Percentiles rank a stretch among this genome's conserved stretches.
Conservation (phyloP, 495 filamentous ascomycete genomes). For the Terfezia claveryi region DNA sequence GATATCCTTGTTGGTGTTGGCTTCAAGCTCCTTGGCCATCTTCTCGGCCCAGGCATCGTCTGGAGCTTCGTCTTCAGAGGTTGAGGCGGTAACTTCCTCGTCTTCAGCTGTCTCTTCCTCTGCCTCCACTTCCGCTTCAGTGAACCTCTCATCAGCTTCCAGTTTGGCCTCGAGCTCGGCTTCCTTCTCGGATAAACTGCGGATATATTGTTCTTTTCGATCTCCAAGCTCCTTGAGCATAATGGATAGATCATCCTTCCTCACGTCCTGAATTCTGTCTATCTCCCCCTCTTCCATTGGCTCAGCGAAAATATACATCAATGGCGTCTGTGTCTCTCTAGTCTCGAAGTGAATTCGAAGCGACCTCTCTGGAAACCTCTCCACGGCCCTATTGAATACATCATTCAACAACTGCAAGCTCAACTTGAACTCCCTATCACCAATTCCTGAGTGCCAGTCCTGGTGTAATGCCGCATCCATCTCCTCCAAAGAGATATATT, state of each 20-base stretch:
- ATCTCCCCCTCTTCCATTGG: constrained; percentile 55
- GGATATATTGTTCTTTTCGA: constrained; percentile 4
- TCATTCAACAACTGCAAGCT: constrained; percentile 61
- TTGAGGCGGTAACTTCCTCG: background rate
- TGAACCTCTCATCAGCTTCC: constrained; percentile 9
- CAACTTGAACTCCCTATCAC: constrained; percentile 69
- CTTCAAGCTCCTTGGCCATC: background rate
- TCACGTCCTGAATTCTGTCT: constrained; percentile 45
- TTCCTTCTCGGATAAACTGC: constrained; percentile 9
- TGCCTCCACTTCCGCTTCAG: constrained; percentile 12
- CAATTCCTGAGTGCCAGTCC: constrained; percentile 36
- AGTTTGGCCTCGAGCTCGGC: constrained; percentile 6
- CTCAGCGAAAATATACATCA: constrained; percentile 79
- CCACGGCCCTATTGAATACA: constrained; percentile 47
- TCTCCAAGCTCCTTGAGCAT: constrained; percentile 25
- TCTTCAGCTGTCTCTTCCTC: constrained; percentile 10
- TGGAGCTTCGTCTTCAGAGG: background rate
- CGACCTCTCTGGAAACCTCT: constrained; percentile 48
- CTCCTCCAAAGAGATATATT: constrained; percentile 66
- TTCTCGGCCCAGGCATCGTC: background rate
- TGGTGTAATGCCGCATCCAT: constrained; percentile 79
- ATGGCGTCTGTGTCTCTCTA: constrained; percentile 32
- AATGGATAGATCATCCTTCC: constrained; percentile 36
- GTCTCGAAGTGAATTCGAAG: constrained; percentile 79
- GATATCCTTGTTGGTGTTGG: constrained; percentile 20